Percentiles rank a stretch among this genome's conserved stretches.
Conservation (phyloP, 2,329 filamentous ascomycete genomes). For the Fusarium setosum region DNA sequence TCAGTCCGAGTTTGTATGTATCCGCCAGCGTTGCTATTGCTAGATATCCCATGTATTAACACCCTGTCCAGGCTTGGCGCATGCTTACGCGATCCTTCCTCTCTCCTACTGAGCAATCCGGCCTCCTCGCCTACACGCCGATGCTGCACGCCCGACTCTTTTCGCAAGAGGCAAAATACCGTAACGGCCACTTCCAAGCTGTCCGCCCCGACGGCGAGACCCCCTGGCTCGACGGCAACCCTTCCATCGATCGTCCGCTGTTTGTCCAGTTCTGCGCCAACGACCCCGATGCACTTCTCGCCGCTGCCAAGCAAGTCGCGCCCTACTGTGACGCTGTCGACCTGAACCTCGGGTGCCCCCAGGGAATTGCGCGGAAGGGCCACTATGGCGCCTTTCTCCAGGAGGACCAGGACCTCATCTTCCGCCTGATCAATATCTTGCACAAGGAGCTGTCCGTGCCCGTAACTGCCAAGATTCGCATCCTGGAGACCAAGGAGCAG, state of each 20-base stretch:
- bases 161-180: constrained; percentile 79
- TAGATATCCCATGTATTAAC: constrained; percentile 23
- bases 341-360: constrained; percentile 94
- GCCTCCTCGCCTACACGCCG: constrained; percentile 88
- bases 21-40: background rate
- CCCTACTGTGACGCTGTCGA: constrained; percentile 96
- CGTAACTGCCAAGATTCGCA: constrained; percentile 93
- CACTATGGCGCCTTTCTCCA: constrained; percentile 96
- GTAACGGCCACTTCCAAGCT: constrained; percentile 84
- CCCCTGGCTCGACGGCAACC: constrained; percentile 86
- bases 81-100: constrained; percentile 96
- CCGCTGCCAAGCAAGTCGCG: constrained; percentile 80
- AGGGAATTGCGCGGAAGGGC: constrained; percentile 91
- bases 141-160: constrained; percentile 97
- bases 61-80: constrained; percentile 81
- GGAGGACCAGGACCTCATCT: constrained; percentile 88
- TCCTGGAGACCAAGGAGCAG: constrained; percentile 86
- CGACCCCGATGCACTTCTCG: constrained; percentile 81
- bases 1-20: constrained; percentile 92
- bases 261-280: constrained; percentile 98
- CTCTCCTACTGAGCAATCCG: constrained; percentile 69
- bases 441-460: constrained; percentile 83
- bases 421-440: constrained; percentile 83
- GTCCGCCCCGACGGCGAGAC: constrained; percentile 51
- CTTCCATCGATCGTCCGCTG: constrained; percentile 83